These are phyloP conservation scores for Mortierella sp. DNA, from an alignment of 371 early-diverging fungal species.

Conservation along the genomic window DNA sequence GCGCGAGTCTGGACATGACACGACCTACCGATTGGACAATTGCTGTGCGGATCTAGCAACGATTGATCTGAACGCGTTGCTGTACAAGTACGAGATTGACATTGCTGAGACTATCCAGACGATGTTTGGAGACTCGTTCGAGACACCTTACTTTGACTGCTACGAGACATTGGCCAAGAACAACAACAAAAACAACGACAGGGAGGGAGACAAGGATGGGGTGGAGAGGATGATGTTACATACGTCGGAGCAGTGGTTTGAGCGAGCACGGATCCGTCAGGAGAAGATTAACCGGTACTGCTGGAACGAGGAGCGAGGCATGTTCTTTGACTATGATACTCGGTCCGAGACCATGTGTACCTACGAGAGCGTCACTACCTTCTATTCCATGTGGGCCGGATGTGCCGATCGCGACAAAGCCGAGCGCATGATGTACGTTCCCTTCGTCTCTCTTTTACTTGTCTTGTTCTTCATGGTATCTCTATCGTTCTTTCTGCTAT, in stretches of 20 bases:
- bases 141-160: slow-evolving; percentile 50
- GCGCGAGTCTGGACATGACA: slow-evolving; percentile 97
- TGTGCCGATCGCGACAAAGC: slow-evolving; percentile 74
- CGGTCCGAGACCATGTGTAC: slow-evolving; percentile 60
- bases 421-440: slow-evolving; percentile 60
- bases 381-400: slow-evolving; percentile 82
- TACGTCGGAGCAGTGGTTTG: slow-evolving; percentile 60
- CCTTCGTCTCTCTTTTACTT: not conserved
- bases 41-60: slow-evolving; percentile 93
- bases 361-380: slow-evolving; percentile 79
- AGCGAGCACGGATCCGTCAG: slow-evolving; percentile 63
- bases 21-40: slow-evolving; percentile 94
- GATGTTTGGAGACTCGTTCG: slow-evolving; percentile 69
- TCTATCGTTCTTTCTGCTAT: slow-evolving; percentile 80
- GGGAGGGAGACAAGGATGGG: slow-evolving; percentile 54
- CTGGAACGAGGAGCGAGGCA: slow-evolving; percentile 77
- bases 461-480: not conserved
- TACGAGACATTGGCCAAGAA: slow-evolving; percentile 20
- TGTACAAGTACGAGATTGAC: slow-evolving; percentile 97
- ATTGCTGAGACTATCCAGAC: slow-evolving; percentile 80
- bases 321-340: slow-evolving; percentile 88
- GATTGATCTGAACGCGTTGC: slow-evolving; percentile 89
- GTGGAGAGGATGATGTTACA: slow-evolving; percentile 35
- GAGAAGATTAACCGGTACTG: slow-evolving; percentile 73
- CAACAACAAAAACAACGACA: not conserved